Evolutionary conservation across 192 early-diverging fungal species (phyloP).

Genomic region (Coemansia sp.): DNA sequence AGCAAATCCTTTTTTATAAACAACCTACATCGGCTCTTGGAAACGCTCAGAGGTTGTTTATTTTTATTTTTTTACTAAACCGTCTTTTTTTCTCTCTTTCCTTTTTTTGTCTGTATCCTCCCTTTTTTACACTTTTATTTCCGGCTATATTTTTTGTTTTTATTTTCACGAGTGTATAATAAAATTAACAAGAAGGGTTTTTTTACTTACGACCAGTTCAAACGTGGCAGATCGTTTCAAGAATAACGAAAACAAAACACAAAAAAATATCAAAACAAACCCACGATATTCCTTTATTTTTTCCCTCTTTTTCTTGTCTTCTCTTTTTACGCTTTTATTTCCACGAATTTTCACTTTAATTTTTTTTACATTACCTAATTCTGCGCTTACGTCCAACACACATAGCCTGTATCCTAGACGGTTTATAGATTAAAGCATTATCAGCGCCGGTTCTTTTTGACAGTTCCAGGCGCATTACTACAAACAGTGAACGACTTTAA

Average conservation of each 20-base stretch:
- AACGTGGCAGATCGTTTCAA: no score
- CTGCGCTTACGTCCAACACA: no score
- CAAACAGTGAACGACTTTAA: no score
- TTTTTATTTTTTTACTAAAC: neutral
- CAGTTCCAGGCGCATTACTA: no score
- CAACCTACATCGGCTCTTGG: neutral
- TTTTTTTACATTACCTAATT: no score
- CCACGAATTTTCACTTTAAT: neutral
- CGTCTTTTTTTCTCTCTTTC: conserved; percentile 2
- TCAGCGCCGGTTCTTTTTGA: no score
- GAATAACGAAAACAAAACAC: neutral
- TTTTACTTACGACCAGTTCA: no score
- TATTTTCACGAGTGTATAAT: no score
- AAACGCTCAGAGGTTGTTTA: no score
- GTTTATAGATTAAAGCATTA: no score
- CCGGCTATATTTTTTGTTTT: neutral
- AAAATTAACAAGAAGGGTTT: no score
- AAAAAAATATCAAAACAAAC: neutral
- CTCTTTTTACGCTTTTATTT: neutral
- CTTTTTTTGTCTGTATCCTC: neutral
- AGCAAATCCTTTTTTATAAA: neutral
- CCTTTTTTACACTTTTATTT: conserved; percentile 1
- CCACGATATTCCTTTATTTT: neutral
- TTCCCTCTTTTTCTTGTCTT: neutral
- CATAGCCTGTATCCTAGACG: no score